phyloP scores from a whole-genome alignment of 2,329 filamentous ascomycete species.

The Thielaviopsis euricoi region DNA sequence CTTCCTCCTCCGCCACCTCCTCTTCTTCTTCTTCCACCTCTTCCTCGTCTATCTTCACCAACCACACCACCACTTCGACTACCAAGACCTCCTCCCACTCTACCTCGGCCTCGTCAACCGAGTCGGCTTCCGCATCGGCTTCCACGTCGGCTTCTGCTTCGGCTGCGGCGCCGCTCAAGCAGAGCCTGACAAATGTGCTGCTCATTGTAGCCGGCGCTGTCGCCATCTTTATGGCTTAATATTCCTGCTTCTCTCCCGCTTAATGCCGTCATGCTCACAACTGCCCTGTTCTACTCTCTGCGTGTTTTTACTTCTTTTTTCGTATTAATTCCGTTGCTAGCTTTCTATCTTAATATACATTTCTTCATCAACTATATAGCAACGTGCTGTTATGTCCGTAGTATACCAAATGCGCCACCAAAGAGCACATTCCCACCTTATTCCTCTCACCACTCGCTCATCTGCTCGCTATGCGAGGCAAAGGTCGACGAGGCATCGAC shows the following conservation, averaged over 20 bases:
- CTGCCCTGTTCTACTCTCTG: neutral
- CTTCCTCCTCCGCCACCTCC: neutral
- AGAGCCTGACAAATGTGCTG: neutral
- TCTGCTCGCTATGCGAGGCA: slow-evolving; percentile 10
- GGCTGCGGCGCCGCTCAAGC: neutral
- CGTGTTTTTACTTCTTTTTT: neutral
- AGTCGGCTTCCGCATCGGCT: neutral
- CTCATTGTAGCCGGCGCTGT: neutral
- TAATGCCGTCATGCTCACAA: neutral
- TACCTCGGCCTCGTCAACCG: neutral
- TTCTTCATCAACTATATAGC: neutral
- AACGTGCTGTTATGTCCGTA: neutral
- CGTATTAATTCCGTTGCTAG: neutral
- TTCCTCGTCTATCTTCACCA: no score
- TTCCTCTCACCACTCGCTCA: slow-evolving; percentile 8
- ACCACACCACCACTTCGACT: no score
- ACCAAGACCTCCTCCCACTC: neutral
- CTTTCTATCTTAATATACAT: neutral
- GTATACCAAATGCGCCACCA: no score
- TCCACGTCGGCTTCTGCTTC: neutral
- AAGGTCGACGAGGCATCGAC: slow-evolving; percentile 11
- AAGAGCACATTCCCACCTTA: no score
- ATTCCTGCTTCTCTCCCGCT: neutral
- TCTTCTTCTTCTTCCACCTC: no score
- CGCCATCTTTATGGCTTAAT: neutral